Evolutionary conservation across 2,329 filamentous ascomycete species (phyloP).

Genomic region (Shiraia sp.): DNA sequence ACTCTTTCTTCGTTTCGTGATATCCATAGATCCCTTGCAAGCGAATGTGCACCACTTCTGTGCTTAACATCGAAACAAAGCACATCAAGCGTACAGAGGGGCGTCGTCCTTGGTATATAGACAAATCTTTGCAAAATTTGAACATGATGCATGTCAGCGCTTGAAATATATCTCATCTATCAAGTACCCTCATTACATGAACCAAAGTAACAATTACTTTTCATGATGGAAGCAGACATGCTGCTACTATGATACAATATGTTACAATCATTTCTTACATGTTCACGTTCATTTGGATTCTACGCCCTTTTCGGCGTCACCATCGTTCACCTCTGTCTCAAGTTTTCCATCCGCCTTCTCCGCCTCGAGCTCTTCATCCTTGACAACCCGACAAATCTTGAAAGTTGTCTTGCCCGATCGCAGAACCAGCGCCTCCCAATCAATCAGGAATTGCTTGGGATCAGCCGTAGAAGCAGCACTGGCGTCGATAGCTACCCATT

Average conservation of each 20-base stretch:
- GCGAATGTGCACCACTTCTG: background rate
- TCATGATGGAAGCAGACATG: too few relatives aligned
- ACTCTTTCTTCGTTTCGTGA: slow-evolving; percentile 23
- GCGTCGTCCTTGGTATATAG: background rate
- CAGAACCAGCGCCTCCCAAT: slow-evolving; percentile 59
- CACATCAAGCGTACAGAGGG: background rate
- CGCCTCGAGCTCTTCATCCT: slow-evolving; percentile 57
- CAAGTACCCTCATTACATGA: too few relatives aligned
- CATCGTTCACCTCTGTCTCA: too few relatives aligned
- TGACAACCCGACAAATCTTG: slow-evolving; percentile 59
- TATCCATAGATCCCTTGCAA: slow-evolving; percentile 35
- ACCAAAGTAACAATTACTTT: background rate
- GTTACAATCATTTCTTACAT: too few relatives aligned
- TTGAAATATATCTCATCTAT: too few relatives aligned
- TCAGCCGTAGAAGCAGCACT: slow-evolving; percentile 61
- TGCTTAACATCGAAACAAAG: background rate
- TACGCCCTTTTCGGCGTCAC: too few relatives aligned
- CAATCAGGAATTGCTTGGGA: slow-evolving; percentile 63
- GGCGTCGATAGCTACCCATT: slow-evolving; percentile 68
- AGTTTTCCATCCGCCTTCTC: slow-evolving; percentile 8
- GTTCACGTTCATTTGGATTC: too few relatives aligned
- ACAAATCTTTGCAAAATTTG: background rate
- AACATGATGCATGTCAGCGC: too few relatives aligned
- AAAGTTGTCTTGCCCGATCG: slow-evolving; percentile 65
- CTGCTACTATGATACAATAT: too few relatives aligned